Evolutionary conservation across 2,329 filamentous ascomycete species (phyloP), one percentile per base, ranked within the genome.

Genomic region (Diplodia mutila): DNA sequence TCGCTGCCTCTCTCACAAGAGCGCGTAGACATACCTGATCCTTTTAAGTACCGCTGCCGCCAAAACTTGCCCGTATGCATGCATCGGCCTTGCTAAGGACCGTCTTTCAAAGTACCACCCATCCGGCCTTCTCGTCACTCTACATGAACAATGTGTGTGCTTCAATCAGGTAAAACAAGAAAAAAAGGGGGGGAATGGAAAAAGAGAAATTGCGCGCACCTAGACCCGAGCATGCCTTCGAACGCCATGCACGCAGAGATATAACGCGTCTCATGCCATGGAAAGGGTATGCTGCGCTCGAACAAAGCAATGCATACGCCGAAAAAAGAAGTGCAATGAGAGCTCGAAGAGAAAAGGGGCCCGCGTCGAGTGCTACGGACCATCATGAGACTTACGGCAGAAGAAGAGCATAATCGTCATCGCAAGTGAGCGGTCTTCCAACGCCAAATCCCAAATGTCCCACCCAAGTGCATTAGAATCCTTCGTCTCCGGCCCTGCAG

Each of bases 401-500:
- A 8, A 21, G 32, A 42, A 29, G 34, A 53, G 53, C 49, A 65
- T 65, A 42, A 65, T 32, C 32, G 61, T 54, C 48, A 54, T 65
- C 48, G 34, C 48, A 65, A 65, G 34, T 63, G 59, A 51, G 59
- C 23, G 59, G 32, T 51, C 61, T 61, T 42, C 65, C 54, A 67
- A 67, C 54, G 55, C 65, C 48, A 63, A 49, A 52, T 49, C 66
- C 48, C 66, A 67, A 57, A 49, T 49, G 37, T 61, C 67, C 63
- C 61, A 66, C 32, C 42, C 34, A 68, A 65, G 53, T 59, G 65
- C 67, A 70, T 83, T 86, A 97, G 74, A 96, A 90, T 68, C 95
- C 95, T 85, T 98, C 94, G 81, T 98, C 92, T 72, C 94, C 95
- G 69, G 95, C 94, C 81, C 94, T 95, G 84, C 95, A 99, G 68